phyloP scores from a whole-genome alignment of 208 protist species.

The Blechomonas ayalai region DNA sequence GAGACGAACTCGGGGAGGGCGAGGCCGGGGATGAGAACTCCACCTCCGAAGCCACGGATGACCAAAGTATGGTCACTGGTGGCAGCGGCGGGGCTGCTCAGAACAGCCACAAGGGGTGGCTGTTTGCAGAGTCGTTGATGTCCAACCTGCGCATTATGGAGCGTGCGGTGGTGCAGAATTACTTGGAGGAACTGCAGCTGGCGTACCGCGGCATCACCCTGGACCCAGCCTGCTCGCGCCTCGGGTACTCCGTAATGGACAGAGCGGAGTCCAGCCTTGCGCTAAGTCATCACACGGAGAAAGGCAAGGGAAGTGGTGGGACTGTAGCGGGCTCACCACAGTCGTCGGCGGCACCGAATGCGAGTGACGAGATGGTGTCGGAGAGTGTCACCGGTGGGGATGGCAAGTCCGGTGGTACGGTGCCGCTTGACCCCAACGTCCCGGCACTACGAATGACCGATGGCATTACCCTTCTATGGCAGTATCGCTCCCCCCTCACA shows the following conservation, averaged over 20 bases:
- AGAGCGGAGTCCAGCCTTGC: background rate
- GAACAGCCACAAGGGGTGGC: constrained; percentile 34
- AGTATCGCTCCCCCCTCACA: constrained; percentile 70
- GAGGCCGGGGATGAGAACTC: constrained; percentile 18
- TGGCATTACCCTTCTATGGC: constrained; percentile 79
- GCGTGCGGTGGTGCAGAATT: constrained; percentile 88
- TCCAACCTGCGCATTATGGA: constrained; percentile 86
- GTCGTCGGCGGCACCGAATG: background rate
- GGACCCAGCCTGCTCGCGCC: constrained; percentile 18
- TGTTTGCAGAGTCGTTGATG: constrained; percentile 72
- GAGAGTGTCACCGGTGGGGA: background rate
- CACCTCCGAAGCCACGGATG: constrained; percentile 19
- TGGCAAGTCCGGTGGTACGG: constrained; percentile 3
- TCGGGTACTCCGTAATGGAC: background rate
- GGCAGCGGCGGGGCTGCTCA: background rate
- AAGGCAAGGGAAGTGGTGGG: background rate
- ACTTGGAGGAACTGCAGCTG: constrained; percentile 78
- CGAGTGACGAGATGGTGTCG: background rate
- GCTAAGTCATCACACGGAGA: constrained; percentile 1
- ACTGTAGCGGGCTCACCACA: background rate
- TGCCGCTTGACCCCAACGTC: background rate
- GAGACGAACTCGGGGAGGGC: constrained; percentile 5
- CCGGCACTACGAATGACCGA: constrained; percentile 13
- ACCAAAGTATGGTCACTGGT: constrained; percentile 2
- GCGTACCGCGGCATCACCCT: constrained; percentile 77